Evolutionary conservation across 345 rosid genomes (phyloP).

Genomic region (Rhodamnia argentea): DNA sequence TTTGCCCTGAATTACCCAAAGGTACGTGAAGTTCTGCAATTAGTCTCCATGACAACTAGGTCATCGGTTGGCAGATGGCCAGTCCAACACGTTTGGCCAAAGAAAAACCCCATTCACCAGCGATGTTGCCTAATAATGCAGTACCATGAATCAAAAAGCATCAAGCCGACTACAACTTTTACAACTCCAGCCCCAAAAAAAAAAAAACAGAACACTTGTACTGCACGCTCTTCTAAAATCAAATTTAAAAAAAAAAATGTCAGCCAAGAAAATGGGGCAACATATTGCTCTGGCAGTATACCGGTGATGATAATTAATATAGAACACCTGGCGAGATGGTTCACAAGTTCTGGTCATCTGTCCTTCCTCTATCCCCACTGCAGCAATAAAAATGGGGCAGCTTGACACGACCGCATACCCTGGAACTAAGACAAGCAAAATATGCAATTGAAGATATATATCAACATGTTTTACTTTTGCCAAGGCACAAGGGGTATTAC

Average conservation of each 20-base stretch:
- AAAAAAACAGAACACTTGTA: too few species aligned
- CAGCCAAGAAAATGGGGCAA: neutral
- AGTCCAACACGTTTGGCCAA: neutral
- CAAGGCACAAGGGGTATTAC: neutral
- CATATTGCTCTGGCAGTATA: neutral
- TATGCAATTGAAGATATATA: neutral
- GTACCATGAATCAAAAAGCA: neutral
- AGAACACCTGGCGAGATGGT: neutral
- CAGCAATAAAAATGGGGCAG: conserved; percentile 94
- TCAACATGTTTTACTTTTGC: neutral
- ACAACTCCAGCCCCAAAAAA: neutral
- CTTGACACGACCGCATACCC: conserved; percentile 85
- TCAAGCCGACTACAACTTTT: neutral
- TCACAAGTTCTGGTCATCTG: conserved; percentile 6
- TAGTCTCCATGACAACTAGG: neutral
- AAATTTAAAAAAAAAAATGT: neutral
- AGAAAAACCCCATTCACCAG: neutral
- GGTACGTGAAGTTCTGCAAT: neutral
- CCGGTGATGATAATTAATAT: neutral
- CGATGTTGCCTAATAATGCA: neutral
- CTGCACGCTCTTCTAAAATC: too few species aligned
- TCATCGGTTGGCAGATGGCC: fast-evolving
- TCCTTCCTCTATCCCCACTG: conserved; percentile 58
- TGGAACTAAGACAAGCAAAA: conserved; percentile 10
- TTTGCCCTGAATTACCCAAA: neutral